phyloP scores from a whole-genome alignment of 1,139 yeast genomes.

The Candida buenavistaensis region DNA sequence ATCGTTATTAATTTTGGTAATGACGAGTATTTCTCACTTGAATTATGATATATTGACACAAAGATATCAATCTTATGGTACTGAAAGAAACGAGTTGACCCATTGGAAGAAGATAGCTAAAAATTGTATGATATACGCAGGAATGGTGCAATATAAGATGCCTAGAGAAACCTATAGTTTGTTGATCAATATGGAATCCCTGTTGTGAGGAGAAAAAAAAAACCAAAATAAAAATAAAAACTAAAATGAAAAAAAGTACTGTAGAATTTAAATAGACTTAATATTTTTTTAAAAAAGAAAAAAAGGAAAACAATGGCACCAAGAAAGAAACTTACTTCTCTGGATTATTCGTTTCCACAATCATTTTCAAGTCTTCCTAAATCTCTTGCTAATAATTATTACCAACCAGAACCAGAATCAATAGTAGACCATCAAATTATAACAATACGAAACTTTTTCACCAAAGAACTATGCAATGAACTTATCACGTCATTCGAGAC shows the following conservation, averaged over 20 bases:
- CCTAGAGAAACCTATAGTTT: conserved; percentile 85
- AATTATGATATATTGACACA: conserved; percentile 49
- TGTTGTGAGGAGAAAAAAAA: conserved; percentile 18
- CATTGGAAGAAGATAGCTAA: conserved; percentile 66
- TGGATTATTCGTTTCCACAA: conserved; percentile 28
- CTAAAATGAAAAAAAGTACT: background rate
- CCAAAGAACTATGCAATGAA: conserved; percentile 42
- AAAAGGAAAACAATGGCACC: conserved; percentile 7
- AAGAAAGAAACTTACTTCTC: conserved; percentile 7
- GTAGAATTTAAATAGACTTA: background rate
- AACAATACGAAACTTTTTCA: conserved; percentile 43
- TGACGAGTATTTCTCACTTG: conserved; percentile 73
- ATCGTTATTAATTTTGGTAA: conserved; percentile 71
- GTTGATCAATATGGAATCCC: conserved; percentile 69
- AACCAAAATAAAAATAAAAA: background rate
- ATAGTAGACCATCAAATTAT: conserved; percentile 46
- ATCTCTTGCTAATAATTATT: conserved; percentile 26
- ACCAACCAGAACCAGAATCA: conserved; percentile 33
- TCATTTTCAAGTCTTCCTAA: conserved; percentile 23
- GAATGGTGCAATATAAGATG: conserved; percentile 93
- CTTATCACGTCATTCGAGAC: conserved; percentile 39
- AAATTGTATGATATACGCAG: conserved; percentile 92
- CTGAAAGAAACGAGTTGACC: conserved; percentile 55
- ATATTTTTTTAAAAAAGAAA: background rate
- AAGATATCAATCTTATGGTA: conserved; percentile 49